phyloP scores from a whole-genome alignment of 768 basidiomycete species.

The Chalciporus chontae region DNA sequence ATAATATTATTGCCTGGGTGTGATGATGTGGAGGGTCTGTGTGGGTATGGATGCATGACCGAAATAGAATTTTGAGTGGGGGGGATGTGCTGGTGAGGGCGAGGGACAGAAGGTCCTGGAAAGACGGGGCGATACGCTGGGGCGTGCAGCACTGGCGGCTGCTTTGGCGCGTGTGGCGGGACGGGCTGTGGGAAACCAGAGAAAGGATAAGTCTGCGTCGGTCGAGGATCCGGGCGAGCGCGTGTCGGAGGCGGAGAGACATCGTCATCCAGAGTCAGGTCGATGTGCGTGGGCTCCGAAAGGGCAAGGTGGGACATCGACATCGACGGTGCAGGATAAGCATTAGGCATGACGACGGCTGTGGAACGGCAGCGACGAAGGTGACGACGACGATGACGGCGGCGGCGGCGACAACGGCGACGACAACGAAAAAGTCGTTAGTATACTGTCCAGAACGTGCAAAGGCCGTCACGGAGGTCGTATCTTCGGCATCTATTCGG shows the following conservation, averaged over 20 bases:
- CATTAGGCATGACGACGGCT: slow-evolving; percentile 26
- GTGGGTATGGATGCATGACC: slow-evolving; percentile 16
- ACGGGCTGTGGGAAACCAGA: slow-evolving; percentile 21
- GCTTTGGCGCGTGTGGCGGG: slow-evolving; percentile 26
- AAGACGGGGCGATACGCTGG: slow-evolving; percentile 49
- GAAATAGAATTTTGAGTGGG: slow-evolving; percentile 25
- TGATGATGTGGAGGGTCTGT: slow-evolving; percentile 19
- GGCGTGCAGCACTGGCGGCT: slow-evolving; percentile 16
- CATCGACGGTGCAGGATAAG: slow-evolving; percentile 27
- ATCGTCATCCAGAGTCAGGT: slow-evolving; percentile 71
- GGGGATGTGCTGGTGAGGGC: slow-evolving; percentile 19
- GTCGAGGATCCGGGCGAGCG: slow-evolving; percentile 38
- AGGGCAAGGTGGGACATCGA: slow-evolving; percentile 35
- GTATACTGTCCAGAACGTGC: slow-evolving; percentile 1
- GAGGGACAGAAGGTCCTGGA: slow-evolving; percentile 38
- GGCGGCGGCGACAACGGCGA: background rate
- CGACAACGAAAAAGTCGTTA: background rate
- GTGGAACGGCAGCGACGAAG: background rate
- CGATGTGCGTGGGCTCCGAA: slow-evolving; percentile 55
- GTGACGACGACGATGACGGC: slow-evolving; percentile 1
- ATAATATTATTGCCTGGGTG: slow-evolving; percentile 50
- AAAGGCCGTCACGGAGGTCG: slow-evolving; percentile 18
- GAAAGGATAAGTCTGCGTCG: slow-evolving; percentile 28
- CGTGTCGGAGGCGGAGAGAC: slow-evolving; percentile 31
- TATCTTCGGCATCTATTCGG: slow-evolving; percentile 28